Base-by-base conservation (phyloP, 2,329 filamentous ascomycete species). In the Mycogone perniciosa region DNA sequence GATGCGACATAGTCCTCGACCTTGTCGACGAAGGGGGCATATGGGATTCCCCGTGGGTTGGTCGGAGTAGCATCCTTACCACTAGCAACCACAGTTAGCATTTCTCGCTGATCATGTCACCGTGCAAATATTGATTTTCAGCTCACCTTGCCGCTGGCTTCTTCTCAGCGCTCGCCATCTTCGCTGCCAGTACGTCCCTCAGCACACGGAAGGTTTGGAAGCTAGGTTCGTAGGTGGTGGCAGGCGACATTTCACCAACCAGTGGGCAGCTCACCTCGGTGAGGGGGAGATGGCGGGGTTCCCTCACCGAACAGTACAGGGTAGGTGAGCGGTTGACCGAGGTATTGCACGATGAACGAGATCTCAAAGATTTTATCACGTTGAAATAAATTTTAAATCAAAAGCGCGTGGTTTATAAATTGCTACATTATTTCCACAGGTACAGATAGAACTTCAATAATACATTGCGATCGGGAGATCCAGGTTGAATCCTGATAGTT, bases 1-100 rank as follows among this genome's bases (percentile, higher is more conserved):
- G 86, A 82, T 41, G 86, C 76, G 52, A 93, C 85, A 75, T 92
- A 95, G 72, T 95, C 88, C 68, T 95, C 89, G 56, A 93, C 88
- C 61, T 85, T 88, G 70, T 93, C 88, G 64, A 93, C 87, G 67
- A 93, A 93, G 5, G 88, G 88, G 57, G 89, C 89, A 63, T 81
- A 81, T 27, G 89, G 89, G 54, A 95, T 95, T 54, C 89, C 89
- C 62, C 89, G 80, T 43, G 88, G 86, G 69, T 95, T 95, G 54
- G 86, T 86, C 44, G 79, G 68, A 38, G 80, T 73, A 31, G 69
- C 70, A 66, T 76, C 77, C 62, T 77, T 66, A 55, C 61, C 60
- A 50, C 63, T 66, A 54, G 48, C 9, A 41, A 35, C 11, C 5
- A 5, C 27, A 30, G 39, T 54, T 44, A 54, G 52, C 44, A 40